phyloP scores from a whole-genome alignment of 169 alveolate genomes.

The Cyclospora cayetanensis region DNA sequence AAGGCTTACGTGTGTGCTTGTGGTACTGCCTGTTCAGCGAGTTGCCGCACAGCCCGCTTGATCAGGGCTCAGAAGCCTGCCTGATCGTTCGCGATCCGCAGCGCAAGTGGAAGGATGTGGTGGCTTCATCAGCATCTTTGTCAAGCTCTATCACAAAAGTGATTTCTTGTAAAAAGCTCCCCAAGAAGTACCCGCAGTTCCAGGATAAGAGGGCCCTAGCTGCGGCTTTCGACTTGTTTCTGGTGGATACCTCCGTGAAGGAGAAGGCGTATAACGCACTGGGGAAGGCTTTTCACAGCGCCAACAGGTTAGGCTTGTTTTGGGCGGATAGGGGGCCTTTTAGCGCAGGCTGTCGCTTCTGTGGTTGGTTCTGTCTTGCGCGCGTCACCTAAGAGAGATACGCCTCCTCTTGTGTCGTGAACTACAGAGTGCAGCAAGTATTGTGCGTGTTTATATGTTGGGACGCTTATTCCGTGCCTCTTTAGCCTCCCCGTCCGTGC shows the following conservation, averaged over 20 bases:
- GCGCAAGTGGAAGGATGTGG: slow-evolving; percentile 79
- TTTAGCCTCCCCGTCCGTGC: too few relatives aligned
- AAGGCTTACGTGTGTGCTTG: background rate
- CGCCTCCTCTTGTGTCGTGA: too few relatives aligned
- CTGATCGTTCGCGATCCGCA: slow-evolving; percentile 79
- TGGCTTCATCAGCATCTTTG: slow-evolving; percentile 8
- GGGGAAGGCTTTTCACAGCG: slow-evolving; percentile 73
- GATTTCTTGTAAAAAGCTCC: slow-evolving; percentile 72
- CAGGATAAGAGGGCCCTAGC: slow-evolving; percentile 75
- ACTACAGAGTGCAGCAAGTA: too few relatives aligned
- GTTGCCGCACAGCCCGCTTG: slow-evolving; percentile 64
- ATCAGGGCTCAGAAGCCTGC: slow-evolving; percentile 61
- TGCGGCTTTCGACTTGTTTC: slow-evolving; percentile 74
- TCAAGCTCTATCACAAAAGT: slow-evolving; percentile 55
- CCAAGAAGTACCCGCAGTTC: slow-evolving; percentile 74
- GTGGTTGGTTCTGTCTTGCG: too few relatives aligned
- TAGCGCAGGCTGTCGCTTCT: too few relatives aligned
- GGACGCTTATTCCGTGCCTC: too few relatives aligned
- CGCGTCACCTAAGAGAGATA: too few relatives aligned
- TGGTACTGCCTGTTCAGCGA: slow-evolving; percentile 36
- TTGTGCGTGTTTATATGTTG: too few relatives aligned
- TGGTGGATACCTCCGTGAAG: slow-evolving; percentile 70
- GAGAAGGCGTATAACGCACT: slow-evolving; percentile 71
- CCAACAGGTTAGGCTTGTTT: slow-evolving; percentile 78
- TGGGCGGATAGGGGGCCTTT: too few relatives aligned